phyloP scores from a whole-genome alignment of 148 eudicot genomes.

The Polygonum aviculare region DNA sequence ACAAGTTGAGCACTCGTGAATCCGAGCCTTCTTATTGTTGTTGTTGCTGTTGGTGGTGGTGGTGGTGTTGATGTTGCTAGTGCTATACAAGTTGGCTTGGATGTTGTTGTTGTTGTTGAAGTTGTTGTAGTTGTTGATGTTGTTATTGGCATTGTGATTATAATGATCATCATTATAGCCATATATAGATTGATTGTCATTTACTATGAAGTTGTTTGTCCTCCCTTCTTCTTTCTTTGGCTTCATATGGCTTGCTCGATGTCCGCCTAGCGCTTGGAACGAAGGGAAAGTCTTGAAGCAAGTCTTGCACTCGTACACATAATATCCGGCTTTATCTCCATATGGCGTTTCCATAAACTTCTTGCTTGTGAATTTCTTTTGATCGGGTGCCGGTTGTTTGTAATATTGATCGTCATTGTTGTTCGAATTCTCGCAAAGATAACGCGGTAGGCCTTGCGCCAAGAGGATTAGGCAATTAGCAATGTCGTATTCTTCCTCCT shows the following conservation, averaged over 20 bases:
- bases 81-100: background rate
- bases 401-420: background rate
- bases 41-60: background rate
- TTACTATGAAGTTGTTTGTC: background rate
- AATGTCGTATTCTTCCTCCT: conserved; percentile 25
- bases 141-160: background rate
- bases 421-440: background rate
- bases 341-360: conserved; percentile 14
- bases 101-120: background rate
- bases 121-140: background rate
- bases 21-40: conserved; percentile 15
- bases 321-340: conserved; percentile 30
- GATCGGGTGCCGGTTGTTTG: background rate
- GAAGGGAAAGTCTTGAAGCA: conserved; percentile 46
- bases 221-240: conserved; percentile 22
- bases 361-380: conserved; percentile 27
- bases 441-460: conserved; percentile 26
- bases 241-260: conserved; percentile 37
- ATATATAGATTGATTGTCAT: background rate
- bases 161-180: background rate
- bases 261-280: conserved; percentile 65
- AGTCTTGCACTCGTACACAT: conserved; percentile 57
- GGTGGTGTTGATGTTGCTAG: background rate
- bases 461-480: conserved; percentile 48
- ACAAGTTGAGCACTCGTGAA: conserved; percentile 56